Base-by-base conservation (phyloP, 352 stramenopile genomes). In the Thalassiosira livingstoniorum region DNA sequence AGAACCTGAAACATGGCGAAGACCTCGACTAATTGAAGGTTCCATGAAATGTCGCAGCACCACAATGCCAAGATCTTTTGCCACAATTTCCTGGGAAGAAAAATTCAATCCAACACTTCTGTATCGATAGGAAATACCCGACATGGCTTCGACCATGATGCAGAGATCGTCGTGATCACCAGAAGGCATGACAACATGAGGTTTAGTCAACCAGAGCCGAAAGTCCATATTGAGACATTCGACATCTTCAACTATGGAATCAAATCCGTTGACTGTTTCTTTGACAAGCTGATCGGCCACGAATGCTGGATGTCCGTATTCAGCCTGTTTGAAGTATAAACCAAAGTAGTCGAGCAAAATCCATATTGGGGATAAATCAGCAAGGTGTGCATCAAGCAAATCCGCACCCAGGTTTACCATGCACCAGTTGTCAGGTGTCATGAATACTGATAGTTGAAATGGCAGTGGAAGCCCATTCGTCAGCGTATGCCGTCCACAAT, bases 281-380 rank as follows among this genome's bases (percentile, higher is more conserved):
- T 82, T 21, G 51, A 76, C 51, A 25, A 78, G 53, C 61, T 62
- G 54, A 25, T 92, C 75, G 51, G 88, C 87, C 35, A 87, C 47
- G 71, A 93, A 93, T 43, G 68, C 66, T 54, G 90, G 92, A 57
- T 94, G 87, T 4, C 92, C 92, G 80, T 89, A 94, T 75, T 70
- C 84, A 25, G 27, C n/a, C 66, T 92, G n/a, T 64, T 81, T 85
- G 61, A 90, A 95, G 67, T 94, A 95, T 10, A 86, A 74, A 23
- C 87, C 88, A 75, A 95, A 94, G 65, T 92, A 95, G 66, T 91
- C 88, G 13, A 93, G 62, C 42, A 94, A 81, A 51, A 93, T 83
- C 83, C 88, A 94, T 61, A 95, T 82, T 51, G 72, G 68, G 37
- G 74, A 81, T 15, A 95, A 85, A 69, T 95, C 85, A 53, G 74